A percentile compares a stretch with the other conserved stretches of the same genome.
Evolutionary conservation across 768 basidiomycete species (phyloP).

Genomic region (Boletus patriciae): DNA sequence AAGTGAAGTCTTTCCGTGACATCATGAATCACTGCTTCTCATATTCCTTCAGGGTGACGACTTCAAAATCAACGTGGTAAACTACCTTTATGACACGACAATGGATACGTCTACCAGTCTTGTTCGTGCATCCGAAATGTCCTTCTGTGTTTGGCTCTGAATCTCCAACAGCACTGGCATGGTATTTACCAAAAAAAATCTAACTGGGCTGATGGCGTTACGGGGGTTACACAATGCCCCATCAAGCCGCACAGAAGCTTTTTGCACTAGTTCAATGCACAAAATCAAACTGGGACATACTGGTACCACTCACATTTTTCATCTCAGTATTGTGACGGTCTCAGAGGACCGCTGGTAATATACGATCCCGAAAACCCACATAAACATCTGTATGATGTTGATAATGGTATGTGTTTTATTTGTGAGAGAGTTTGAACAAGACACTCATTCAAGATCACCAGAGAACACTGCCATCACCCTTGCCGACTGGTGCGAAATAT

Average conservation of each 20-base stretch:
- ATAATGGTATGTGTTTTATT: slow-evolving; percentile 36
- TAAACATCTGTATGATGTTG: slow-evolving; percentile 41
- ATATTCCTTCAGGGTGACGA: slow-evolving; percentile 33
- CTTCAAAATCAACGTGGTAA: slow-evolving; percentile 45
- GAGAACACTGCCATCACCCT: slow-evolving; percentile 47
- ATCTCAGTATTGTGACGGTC: slow-evolving; percentile 40
- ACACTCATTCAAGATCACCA: background rate
- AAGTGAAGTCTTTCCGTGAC: slow-evolving; percentile 19
- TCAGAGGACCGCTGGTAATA: slow-evolving; percentile 35
- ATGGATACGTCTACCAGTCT: slow-evolving; percentile 54
- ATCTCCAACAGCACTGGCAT: slow-evolving; percentile 51
- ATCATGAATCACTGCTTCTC: background rate
- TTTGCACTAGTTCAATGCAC: slow-evolving; percentile 20
- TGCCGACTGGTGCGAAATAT: slow-evolving; percentile 19
- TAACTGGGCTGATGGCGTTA: slow-evolving; percentile 47
- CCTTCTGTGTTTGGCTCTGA: background rate
- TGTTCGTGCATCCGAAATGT: slow-evolving; percentile 32
- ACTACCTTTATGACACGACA: slow-evolving; percentile 43
- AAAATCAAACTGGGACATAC: slow-evolving; percentile 27
- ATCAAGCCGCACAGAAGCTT: slow-evolving; percentile 21
- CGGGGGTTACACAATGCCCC: slow-evolving; percentile 39
- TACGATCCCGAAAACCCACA: slow-evolving; percentile 46
- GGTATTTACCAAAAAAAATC: slow-evolving; percentile 46
- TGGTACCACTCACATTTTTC: slow-evolving; percentile 41
- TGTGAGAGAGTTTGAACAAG: background rate